Conservation (phyloP, 495 filamentous ascomycete species). For the Aspergillus biplanus region DNA sequence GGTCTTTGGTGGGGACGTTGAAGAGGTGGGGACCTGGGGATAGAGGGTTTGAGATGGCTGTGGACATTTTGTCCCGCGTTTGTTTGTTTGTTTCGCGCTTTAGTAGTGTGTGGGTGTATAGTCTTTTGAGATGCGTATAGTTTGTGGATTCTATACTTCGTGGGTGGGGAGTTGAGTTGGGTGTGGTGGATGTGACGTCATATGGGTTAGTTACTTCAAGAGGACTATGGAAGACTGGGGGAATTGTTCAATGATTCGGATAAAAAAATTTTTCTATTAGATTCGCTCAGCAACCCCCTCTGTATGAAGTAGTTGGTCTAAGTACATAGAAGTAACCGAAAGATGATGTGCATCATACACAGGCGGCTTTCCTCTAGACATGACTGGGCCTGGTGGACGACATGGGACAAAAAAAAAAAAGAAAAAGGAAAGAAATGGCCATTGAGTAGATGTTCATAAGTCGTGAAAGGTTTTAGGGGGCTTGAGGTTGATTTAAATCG, state of each 20-base stretch:
- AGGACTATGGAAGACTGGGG: background rate
- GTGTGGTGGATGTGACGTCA: background rate
- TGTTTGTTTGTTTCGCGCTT: background rate
- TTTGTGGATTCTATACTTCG: background rate
- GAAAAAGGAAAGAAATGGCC: background rate
- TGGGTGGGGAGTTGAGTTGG: background rate
- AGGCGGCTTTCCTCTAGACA: background rate
- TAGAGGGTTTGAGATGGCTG: background rate
- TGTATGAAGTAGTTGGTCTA: background rate
- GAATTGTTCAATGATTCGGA: background rate
- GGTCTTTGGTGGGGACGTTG: slow-evolving; percentile 18
- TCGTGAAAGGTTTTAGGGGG: background rate
- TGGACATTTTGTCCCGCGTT: background rate
- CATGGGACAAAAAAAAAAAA: background rate
- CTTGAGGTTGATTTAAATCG: background rate
- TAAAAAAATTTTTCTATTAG: background rate
- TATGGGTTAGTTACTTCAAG: background rate
- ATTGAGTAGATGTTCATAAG: background rate
- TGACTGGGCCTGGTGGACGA: background rate
- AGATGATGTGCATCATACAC: background rate
- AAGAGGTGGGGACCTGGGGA: slow-evolving; percentile 33
- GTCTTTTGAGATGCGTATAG: too few relatives aligned
- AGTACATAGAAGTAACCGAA: background rate
- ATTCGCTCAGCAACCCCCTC: background rate
- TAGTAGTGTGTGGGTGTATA: too few relatives aligned